Percentiles rank a stretch among this genome's conserved stretches.
Conservation (phyloP, 225 moss, liverwort and hornwort genomes). For the Sphagnum tenellum region DNA sequence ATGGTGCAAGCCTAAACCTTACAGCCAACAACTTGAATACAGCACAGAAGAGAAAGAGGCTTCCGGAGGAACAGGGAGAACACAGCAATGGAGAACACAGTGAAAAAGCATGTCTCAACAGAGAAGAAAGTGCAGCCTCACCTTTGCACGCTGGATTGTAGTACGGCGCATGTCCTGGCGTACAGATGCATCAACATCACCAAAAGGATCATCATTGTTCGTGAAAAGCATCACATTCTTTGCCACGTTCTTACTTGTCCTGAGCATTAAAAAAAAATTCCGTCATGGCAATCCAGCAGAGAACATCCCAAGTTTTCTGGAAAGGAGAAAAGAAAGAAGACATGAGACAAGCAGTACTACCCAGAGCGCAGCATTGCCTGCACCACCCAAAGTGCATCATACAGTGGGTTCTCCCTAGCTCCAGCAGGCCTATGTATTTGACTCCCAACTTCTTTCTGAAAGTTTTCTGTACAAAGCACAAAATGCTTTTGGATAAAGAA, state of each 20-base stretch:
- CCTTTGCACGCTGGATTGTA: conserved; percentile 89
- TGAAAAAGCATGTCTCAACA: neutral
- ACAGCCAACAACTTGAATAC: too few species aligned
- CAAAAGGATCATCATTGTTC: conserved; percentile 91
- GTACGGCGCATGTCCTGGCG: conserved; percentile 68
- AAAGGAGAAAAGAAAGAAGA: too few species aligned
- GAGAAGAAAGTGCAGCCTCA: conserved; percentile 11
- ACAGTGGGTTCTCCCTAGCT: conserved; percentile 68
- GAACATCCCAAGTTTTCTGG: too few species aligned
- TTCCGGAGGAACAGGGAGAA: too few species aligned
- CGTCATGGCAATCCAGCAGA: conserved; percentile 8
- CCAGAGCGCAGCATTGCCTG: conserved; percentile 97
- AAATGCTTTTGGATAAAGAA: neutral
- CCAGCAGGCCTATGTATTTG: conserved; percentile 30
- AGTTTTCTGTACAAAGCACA: conserved; percentile 42
- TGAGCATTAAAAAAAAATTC: conserved; percentile 11
- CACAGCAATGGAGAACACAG: too few species aligned
- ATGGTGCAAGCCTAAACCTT: too few species aligned
- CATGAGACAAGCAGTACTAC: conserved; percentile 16
- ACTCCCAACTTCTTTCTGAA: conserved; percentile 80
- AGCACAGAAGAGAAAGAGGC: too few species aligned
- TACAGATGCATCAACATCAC: conserved; percentile 47
- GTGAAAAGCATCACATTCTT: conserved; percentile 77
- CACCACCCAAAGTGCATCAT: conserved; percentile 91
- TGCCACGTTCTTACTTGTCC: conserved; percentile 71